These are phyloP conservation scores for Eucalyptus rudis DNA, from an alignment of 345 rosid genomes.

Conservation along the genomic window DNA sequence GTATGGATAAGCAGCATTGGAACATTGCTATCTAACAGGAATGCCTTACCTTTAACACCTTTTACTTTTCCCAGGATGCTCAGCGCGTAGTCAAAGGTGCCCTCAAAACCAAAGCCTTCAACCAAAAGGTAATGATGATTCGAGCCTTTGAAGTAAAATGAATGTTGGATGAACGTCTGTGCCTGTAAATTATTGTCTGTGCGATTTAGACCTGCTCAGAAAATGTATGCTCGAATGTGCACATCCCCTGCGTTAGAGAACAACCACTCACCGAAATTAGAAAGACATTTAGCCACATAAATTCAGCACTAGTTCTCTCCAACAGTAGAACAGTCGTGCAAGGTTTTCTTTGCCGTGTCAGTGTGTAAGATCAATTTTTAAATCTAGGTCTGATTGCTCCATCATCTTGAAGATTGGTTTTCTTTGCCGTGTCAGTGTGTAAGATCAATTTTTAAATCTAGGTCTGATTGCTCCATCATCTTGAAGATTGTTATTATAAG, in stretches of 20 bases:
- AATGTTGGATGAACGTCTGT: neutral
- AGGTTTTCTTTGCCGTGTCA: neutral
- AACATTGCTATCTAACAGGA: neutral
- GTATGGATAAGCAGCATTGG: neutral
- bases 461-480: neutral
- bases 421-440: neutral
- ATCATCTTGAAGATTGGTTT: neutral
- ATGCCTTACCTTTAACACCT: neutral
- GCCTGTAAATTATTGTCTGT: neutral
- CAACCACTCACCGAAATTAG: neutral
- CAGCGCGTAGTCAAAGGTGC: constrained; percentile 45
- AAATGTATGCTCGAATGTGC: neutral
- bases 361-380: neutral
- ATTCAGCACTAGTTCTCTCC: neutral
- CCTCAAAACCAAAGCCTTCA: constrained; percentile 34
- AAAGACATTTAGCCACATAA: neutral
- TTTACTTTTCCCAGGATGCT: constrained; percentile 31
- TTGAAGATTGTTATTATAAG: neutral
- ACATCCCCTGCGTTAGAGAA: neutral
- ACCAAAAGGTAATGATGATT: constrained; percentile 23
- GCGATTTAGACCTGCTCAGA: neutral
- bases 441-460: neutral
- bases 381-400: neutral
- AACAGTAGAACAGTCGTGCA: neutral
- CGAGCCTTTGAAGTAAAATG: neutral